These are phyloP conservation scores for Elsinoe ampelina DNA, from an alignment of 2,329 filamentous ascomycete genomes.

Conservation along the genomic window DNA sequence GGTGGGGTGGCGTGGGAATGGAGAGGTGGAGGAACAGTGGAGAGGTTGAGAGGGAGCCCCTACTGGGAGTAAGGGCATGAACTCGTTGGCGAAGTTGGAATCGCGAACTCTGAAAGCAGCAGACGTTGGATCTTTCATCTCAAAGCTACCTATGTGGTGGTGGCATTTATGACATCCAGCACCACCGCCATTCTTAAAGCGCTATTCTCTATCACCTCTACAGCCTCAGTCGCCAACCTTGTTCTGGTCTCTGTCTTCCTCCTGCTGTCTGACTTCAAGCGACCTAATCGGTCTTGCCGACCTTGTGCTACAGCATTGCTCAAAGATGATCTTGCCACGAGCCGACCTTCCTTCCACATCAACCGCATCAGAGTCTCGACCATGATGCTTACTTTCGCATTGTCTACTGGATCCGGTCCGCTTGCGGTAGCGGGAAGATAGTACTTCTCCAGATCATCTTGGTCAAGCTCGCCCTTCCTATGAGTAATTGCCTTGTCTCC, in stretches of 20 bases:
- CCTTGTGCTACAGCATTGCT: constrained; percentile 43
- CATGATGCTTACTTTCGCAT: constrained; percentile 61
- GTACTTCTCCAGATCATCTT: constrained; percentile 45
- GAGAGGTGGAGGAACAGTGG: neutral
- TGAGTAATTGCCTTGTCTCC: constrained; percentile 32
- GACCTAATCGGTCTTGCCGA: constrained; percentile 41
- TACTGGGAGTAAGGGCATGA: neutral
- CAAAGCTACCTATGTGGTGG: neutral
- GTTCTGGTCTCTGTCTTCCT: constrained; percentile 33
- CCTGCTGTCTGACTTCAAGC: constrained; percentile 36
- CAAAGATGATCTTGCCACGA: constrained; percentile 29
- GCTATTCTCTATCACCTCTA: constrained; percentile 27
- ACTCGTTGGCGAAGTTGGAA: no score
- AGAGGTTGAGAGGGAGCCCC: neutral
- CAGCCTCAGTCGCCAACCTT: constrained; percentile 30
- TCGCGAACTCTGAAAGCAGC: neutral
- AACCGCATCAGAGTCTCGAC: constrained; percentile 57
- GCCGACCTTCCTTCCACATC: constrained; percentile 30
- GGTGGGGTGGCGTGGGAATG: constrained; percentile 50
- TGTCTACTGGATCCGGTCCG: constrained; percentile 52
- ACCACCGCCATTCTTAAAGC: constrained; percentile 26
- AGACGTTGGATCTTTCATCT: neutral
- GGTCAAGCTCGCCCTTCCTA: constrained; percentile 37
- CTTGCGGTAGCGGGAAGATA: constrained; percentile 60
- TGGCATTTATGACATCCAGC: neutral